Conservation (phyloP, 73 alveolate species). For the Breviolum minutum region DNA sequence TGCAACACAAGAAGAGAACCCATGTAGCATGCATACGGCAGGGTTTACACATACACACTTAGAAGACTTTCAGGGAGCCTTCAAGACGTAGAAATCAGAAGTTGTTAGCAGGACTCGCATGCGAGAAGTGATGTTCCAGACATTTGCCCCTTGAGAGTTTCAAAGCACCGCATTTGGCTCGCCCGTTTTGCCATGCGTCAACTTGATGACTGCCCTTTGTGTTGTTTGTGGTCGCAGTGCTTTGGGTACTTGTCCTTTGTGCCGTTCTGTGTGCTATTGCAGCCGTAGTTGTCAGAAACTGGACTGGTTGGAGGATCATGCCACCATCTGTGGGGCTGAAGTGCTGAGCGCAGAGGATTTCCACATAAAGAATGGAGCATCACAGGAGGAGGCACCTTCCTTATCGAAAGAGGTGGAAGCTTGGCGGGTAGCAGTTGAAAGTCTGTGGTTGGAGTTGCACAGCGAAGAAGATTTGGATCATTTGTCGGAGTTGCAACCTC, state of each 20-base stretch:
- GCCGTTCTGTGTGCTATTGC: conserved; percentile 25
- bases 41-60: too few species aligned
- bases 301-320: conserved; percentile 82
- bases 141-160: too few species aligned
- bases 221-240: conserved; percentile 76
- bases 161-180: too few species aligned
- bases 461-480: conserved; percentile 67
- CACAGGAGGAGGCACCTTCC: background rate
- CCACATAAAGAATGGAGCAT: background rate
- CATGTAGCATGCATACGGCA: too few species aligned
- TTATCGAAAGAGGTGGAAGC: conserved; percentile 4
- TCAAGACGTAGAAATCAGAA: too few species aligned
- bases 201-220: conserved; percentile 1
- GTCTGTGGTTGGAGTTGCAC: conserved; percentile 49
- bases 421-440: conserved; percentile 28
- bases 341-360: background rate
- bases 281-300: conserved; percentile 78
- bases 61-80: too few species aligned
- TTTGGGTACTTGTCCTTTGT: conserved; percentile 31
- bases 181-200: background rate
- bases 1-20: too few species aligned
- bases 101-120: too few species aligned
- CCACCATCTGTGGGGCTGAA: conserved; percentile 14
- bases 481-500: background rate
- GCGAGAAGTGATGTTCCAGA: too few species aligned